Percentiles rank a stretch among this genome's conserved stretches.
These are phyloP conservation scores for Verticillium dahliae DNA, from an alignment of 2,329 filamentous ascomycete species.

Conservation along the genomic window DNA sequence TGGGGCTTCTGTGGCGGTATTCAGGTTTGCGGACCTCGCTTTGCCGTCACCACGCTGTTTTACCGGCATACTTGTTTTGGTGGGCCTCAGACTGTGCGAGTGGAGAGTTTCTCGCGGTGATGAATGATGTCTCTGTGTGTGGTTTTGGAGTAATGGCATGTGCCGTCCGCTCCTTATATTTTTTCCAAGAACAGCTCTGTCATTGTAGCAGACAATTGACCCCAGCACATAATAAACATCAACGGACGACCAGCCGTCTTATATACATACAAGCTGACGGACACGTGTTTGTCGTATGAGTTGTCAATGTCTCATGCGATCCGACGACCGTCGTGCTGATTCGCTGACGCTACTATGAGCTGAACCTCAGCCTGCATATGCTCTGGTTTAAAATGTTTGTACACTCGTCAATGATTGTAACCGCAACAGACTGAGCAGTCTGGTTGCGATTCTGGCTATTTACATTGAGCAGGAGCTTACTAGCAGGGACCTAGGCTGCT, in stretches of 20 bases:
- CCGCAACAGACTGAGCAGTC: no score
- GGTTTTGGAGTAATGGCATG: constrained; percentile 8
- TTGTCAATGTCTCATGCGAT: neutral
- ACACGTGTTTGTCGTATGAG: neutral
- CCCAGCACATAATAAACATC: neutral
- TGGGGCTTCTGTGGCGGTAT: neutral
- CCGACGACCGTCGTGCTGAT: neutral
- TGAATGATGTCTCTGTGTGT: neutral
- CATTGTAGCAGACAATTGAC: neutral
- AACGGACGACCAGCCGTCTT: neutral
- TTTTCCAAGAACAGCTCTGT: neutral
- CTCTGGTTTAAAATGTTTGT: no score
- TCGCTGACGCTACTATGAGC: no score
- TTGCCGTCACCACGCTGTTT: neutral
- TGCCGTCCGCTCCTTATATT: constrained; percentile 9
- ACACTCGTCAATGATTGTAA: no score
- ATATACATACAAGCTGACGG: neutral
- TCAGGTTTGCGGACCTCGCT: no score
- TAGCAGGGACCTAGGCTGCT: no score
- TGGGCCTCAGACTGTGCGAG: neutral
- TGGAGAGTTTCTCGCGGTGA: neutral
- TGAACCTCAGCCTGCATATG: no score
- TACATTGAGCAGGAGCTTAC: no score
- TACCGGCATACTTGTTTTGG: neutral
- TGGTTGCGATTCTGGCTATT: no score